These are phyloP conservation scores for Xylaria curta DNA, from an alignment of 495 filamentous ascomycete genomes.

Conservation along the genomic window DNA sequence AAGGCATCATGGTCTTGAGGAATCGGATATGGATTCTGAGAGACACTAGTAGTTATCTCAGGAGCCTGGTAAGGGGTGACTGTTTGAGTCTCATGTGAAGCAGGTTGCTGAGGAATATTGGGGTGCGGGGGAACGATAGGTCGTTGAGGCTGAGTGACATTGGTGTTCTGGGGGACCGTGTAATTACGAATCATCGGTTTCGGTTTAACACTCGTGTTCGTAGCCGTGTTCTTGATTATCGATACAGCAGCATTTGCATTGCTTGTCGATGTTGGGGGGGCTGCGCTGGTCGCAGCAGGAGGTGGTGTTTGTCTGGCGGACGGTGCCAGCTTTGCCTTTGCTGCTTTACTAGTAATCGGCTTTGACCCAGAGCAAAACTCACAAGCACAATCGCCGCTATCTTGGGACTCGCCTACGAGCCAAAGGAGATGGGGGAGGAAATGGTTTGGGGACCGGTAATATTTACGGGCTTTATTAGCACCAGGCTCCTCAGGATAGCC, in stretches of 20 bases:
- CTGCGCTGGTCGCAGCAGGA: neutral
- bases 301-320: neutral
- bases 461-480: constrained; percentile 24
- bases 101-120: constrained; percentile 1
- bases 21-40: constrained; percentile 23
- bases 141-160: neutral
- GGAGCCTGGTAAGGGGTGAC: constrained; percentile 2
- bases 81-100: constrained; percentile 6
- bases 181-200: neutral
- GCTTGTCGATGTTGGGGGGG: neutral
- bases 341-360: constrained; percentile 22
- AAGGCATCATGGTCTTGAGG: constrained; percentile 31
- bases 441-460: constrained; percentile 48
- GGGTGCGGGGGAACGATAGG: neutral
- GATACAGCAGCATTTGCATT: neutral
- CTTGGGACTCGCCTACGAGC: constrained; percentile 42
- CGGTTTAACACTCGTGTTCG: neutral
- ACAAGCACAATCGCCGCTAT: constrained; percentile 41
- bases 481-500: constrained; percentile 46
- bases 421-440: constrained; percentile 51
- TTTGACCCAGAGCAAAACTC: constrained; percentile 29
- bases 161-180: neutral
- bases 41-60: constrained; percentile 16
- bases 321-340: constrained; percentile 3
- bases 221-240: neutral